phyloP scores from a whole-genome alignment of 192 early-diverging fungal genomes.

The Thoreauomyces humboldtii region DNA sequence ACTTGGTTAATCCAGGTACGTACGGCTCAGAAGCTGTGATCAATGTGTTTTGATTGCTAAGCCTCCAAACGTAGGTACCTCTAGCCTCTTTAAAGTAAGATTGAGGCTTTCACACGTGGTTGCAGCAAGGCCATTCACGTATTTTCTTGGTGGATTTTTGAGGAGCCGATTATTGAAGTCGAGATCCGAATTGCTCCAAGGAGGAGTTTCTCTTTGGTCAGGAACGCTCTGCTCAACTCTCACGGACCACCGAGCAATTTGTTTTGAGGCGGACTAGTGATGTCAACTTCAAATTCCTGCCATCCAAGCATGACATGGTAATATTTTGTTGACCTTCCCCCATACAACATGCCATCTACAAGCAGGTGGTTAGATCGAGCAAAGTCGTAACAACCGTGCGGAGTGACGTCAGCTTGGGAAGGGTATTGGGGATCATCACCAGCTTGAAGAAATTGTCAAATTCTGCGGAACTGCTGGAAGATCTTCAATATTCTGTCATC shows the following conservation, averaged over 20 bases:
- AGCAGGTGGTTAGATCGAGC: constrained; percentile 9
- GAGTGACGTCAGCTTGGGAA: neutral
- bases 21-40: too few relatives aligned
- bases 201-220: constrained; percentile 32
- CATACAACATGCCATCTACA: constrained; percentile 38
- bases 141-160: constrained; percentile 38
- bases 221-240: constrained; percentile 29
- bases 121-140: too few relatives aligned
- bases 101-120: too few relatives aligned
- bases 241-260: constrained; percentile 46
- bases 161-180: constrained; percentile 37
- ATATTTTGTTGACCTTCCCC: constrained; percentile 50
- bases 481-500: too few relatives aligned
- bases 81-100: too few relatives aligned
- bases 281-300: constrained; percentile 52
- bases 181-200: constrained; percentile 22
- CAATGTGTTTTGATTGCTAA: too few relatives aligned
- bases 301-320: constrained; percentile 57
- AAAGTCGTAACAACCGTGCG: neutral
- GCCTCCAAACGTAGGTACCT: too few relatives aligned
- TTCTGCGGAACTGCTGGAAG: constrained; percentile 34
- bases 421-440: constrained; percentile 47
- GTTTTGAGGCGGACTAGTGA: constrained; percentile 58
- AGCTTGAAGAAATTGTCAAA: constrained; percentile 38
- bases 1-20: too few relatives aligned